A percentile compares a stretch with the other conserved stretches of the same genome.
phyloP scores from a whole-genome alignment of 2,329 filamentous ascomycete genomes.

The Chrysoporthe deuterocubensis region DNA sequence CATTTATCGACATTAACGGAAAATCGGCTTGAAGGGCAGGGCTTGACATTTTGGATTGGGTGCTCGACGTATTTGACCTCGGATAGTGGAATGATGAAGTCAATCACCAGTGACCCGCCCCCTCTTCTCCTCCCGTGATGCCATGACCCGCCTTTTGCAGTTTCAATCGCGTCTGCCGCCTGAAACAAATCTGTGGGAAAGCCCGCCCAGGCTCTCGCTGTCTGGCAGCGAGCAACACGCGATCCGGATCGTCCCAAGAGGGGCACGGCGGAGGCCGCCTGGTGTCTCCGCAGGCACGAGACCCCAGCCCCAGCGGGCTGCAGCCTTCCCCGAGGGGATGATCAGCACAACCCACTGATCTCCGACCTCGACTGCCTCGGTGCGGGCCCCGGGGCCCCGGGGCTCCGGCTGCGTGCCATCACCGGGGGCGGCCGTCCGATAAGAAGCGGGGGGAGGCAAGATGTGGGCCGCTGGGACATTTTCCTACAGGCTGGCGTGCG shows the following conservation, averaged over 20 bases:
- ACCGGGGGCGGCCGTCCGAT: not conserved
- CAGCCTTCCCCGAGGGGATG: not conserved
- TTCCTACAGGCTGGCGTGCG: no score
- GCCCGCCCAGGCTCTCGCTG: not conserved
- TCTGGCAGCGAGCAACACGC: not conserved
- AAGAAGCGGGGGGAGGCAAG: not conserved
- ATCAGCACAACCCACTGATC: not conserved
- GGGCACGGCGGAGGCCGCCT: not conserved
- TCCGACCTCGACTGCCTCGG: not conserved
- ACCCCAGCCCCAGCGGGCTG: no score
- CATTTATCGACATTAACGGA: constrained; percentile 22
- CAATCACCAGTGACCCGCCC: not conserved
- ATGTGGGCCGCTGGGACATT: no score
- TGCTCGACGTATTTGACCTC: not conserved
- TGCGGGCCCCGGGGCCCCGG: not conserved
- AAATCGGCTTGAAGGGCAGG: not conserved
- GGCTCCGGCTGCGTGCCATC: no score
- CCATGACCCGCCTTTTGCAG: not conserved
- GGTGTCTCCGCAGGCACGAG: not conserved
- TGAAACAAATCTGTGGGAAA: not conserved
- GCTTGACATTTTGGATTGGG: not conserved
- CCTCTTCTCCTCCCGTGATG: not conserved
- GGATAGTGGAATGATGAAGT: not conserved
- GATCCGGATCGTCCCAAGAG: not conserved
- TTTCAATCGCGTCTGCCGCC: not conserved